Percentiles rank a stretch among this genome's conserved stretches.
These are phyloP conservation scores for Polyporus arcularius DNA, from an alignment of 768 basidiomycete genomes.

Conservation along the genomic window DNA sequence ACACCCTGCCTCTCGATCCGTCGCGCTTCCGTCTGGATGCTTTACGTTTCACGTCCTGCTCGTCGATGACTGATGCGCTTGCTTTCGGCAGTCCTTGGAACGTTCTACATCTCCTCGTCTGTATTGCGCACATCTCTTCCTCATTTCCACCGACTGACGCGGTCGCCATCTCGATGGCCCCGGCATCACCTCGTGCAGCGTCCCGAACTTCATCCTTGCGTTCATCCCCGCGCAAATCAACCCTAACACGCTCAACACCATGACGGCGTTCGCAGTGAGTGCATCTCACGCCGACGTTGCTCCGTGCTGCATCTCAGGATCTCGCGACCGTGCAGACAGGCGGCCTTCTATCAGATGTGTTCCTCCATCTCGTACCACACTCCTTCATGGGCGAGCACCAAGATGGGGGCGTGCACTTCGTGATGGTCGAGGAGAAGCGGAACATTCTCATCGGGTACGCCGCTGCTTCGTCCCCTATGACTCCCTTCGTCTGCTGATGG, in stretches of 20 bases:
- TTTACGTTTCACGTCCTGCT: neutral
- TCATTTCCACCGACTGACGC: slow-evolving; percentile 19
- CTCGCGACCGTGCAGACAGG: slow-evolving; percentile 56
- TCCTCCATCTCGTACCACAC: slow-evolving; percentile 89
- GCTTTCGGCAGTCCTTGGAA: slow-evolving; percentile 64
- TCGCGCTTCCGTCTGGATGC: neutral
- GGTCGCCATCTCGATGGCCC: slow-evolving; percentile 21
- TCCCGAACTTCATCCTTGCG: slow-evolving; percentile 93
- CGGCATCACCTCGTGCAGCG: slow-evolving; percentile 46
- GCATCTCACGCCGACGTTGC: neutral
- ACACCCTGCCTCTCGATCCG: neutral
- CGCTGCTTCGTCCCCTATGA: slow-evolving; percentile 18
- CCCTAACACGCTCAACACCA: slow-evolving; percentile 83
- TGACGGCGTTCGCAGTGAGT: slow-evolving; percentile 87
- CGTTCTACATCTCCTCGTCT: slow-evolving; percentile 96
- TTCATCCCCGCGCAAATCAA: slow-evolving; percentile 91
- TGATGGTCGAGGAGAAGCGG: slow-evolving; percentile 88
- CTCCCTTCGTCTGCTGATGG: neutral
- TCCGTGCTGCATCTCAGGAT: neutral
- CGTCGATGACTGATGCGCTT: slow-evolving; percentile 4
- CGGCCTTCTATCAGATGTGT: slow-evolving; percentile 90
- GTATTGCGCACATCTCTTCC: slow-evolving; percentile 34
- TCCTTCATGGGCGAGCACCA: slow-evolving; percentile 89
- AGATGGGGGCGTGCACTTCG: slow-evolving; percentile 68
- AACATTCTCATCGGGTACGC: slow-evolving; percentile 86